Evolutionary conservation across 768 basidiomycete genomes (phyloP).

Genomic region (Rhizopogon salebrosus): DNA sequence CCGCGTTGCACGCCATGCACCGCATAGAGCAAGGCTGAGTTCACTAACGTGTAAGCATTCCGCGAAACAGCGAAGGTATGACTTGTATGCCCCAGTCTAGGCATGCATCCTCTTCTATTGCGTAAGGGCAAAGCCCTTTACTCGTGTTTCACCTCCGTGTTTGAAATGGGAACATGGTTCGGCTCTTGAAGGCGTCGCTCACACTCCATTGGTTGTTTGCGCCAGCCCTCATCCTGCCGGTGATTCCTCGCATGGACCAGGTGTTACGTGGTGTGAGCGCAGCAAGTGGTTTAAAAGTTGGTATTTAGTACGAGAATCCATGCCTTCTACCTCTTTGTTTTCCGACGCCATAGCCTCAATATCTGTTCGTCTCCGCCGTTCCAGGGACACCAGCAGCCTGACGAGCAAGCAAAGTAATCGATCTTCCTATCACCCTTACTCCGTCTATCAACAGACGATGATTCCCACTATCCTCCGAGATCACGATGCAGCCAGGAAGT

Average conservation of each 20-base stretch:
- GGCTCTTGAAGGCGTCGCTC: constrained; percentile 19
- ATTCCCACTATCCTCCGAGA: constrained; percentile 55
- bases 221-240: constrained; percentile 29
- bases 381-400: constrained; percentile 25
- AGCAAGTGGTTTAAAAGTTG: constrained; percentile 35
- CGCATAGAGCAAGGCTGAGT: constrained; percentile 7
- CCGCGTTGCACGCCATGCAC: constrained; percentile 7
- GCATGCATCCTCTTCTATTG: constrained; percentile 11
- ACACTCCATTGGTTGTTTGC: constrained; percentile 18
- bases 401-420: constrained; percentile 21
- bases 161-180: constrained; percentile 19
- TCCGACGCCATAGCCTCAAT: constrained; percentile 31
- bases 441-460: constrained; percentile 48
- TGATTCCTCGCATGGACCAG: constrained; percentile 19
- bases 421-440: constrained; percentile 35
- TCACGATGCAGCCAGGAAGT: constrained; percentile 47
- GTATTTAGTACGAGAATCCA: constrained; percentile 22
- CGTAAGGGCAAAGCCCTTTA: constrained; percentile 18
- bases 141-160: constrained; percentile 23
- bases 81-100: constrained; percentile 2
- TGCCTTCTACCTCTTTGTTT: constrained; percentile 35
- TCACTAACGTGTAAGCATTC: constrained; percentile 13
- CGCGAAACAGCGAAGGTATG: constrained; percentile 7
- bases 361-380: constrained; percentile 28
- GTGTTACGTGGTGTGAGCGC: constrained; percentile 39